A percentile compares a stretch with the other conserved stretches of the same genome.
Evolutionary conservation across 2,329 filamentous ascomycete species (phyloP).

Genomic region (Penicillium sp.): DNA sequence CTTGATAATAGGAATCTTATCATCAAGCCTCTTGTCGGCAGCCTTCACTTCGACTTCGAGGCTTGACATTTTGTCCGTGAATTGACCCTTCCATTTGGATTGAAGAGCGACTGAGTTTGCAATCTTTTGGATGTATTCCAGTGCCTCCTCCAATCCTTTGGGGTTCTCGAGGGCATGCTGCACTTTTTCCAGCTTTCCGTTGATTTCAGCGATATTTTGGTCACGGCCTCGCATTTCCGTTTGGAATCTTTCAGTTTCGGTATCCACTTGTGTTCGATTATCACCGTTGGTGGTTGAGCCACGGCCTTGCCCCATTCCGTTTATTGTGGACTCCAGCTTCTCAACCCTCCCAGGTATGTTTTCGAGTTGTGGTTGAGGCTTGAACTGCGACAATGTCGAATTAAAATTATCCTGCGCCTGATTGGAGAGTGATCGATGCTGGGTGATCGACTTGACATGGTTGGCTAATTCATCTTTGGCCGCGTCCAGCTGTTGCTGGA

Average conservation of each 20-base stretch:
- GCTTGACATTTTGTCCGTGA: background rate
- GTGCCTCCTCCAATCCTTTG: background rate
- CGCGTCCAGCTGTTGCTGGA: constrained; percentile 17
- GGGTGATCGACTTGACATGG: background rate
- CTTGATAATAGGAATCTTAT: background rate
- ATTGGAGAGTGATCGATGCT: background rate
- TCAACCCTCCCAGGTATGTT: constrained; percentile 11
- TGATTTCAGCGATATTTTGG: background rate
- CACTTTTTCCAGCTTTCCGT: background rate
- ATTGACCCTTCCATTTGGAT: background rate
- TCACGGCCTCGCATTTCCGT: background rate
- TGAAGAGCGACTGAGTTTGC: background rate
- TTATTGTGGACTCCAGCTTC: constrained; percentile 21
- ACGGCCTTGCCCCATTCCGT: background rate
- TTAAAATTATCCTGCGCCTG: background rate
- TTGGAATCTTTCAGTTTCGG: background rate
- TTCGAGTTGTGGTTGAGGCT: background rate
- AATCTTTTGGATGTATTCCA: background rate
- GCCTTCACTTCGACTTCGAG: background rate
- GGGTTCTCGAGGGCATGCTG: background rate
- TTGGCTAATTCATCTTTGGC: constrained; percentile 8
- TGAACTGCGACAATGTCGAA: background rate
- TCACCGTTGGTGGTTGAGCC: background rate
- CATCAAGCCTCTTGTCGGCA: background rate
- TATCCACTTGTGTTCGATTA: background rate